A percentile compares a stretch with the other conserved stretches of the same genome.
Evolutionary conservation across 805 yeast species (phyloP).

Genomic region (Torulaspora microellipsoides): DNA sequence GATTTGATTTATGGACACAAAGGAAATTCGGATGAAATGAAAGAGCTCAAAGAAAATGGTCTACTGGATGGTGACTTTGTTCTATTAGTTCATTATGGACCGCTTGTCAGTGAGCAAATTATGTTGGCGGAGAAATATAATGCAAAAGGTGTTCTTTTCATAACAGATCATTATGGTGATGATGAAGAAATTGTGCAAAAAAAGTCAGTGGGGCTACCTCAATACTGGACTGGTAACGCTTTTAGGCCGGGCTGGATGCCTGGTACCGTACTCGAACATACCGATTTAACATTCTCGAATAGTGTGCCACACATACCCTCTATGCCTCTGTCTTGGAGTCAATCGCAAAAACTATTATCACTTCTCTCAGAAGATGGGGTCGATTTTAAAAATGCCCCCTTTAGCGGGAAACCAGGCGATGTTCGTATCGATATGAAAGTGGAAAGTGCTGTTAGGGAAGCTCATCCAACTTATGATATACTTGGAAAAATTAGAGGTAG

Average conservation of each 20-base stretch:
- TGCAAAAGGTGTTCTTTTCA: slow-evolving; percentile 64
- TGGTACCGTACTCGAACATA: slow-evolving; percentile 40
- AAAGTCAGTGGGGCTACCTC: slow-evolving; percentile 52
- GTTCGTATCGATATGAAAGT: slow-evolving; percentile 32
- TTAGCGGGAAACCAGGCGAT: slow-evolving; percentile 21
- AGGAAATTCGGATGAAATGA: slow-evolving; percentile 57
- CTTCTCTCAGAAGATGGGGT: slow-evolving; percentile 28
- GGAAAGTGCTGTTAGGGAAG: slow-evolving; percentile 43
- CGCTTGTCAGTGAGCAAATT: slow-evolving; percentile 47
- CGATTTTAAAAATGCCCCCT: slow-evolving; percentile 19
- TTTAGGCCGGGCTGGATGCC: slow-evolving; percentile 65
- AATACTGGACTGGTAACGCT: slow-evolving; percentile 70
- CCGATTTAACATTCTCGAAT: slow-evolving; percentile 43
- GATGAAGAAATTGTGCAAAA: slow-evolving; percentile 34
- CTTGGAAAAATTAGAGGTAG: slow-evolving; percentile 72
- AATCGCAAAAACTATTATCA: slow-evolving; percentile 44
- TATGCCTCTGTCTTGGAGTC: slow-evolving; percentile 71
- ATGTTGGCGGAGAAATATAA: slow-evolving; percentile 51
- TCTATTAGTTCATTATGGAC: slow-evolving; percentile 57
- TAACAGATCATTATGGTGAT: slow-evolving; percentile 41
- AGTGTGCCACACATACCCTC: slow-evolving; percentile 70
- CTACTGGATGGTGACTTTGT: slow-evolving; percentile 47
- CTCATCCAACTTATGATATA: slow-evolving; percentile 74
- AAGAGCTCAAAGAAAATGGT: slow-evolving; percentile 34
- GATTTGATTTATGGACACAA: slow-evolving; percentile 58